phyloP scores from a whole-genome alignment of 2,329 filamentous ascomycete genomes.

The Scedosporium dehoogii region DNA sequence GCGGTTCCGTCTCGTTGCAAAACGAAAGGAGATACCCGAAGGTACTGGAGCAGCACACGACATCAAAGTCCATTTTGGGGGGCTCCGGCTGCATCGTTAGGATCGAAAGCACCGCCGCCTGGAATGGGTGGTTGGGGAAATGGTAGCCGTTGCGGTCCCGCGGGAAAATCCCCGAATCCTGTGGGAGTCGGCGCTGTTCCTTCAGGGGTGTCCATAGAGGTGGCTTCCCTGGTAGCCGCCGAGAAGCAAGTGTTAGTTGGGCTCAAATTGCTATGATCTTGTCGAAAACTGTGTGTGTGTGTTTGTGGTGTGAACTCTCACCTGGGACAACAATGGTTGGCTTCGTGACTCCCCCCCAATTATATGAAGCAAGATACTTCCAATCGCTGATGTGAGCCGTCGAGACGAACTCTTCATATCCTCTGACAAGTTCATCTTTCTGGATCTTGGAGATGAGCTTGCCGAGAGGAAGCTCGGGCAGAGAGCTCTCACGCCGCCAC shows the following conservation, averaged over 20 bases:
- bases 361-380: constrained; percentile 2
- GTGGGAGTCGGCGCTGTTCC: not conserved
- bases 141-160: not conserved
- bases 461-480: constrained; percentile 1
- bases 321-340: not conserved
- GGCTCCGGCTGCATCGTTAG: not conserved
- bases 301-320: not conserved
- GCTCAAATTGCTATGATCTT: not conserved
- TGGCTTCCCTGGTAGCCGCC: not conserved
- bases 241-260: not conserved
- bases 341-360: not conserved
- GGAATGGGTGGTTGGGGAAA: not conserved
- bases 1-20: not conserved
- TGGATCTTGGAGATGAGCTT: not conserved
- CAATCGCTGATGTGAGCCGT: not conserved
- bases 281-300: not conserved
- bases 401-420: not conserved
- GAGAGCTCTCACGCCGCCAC: too few relatives aligned
- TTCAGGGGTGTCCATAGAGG: not conserved
- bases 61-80: not conserved
- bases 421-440: not conserved
- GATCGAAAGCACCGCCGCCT: not conserved
- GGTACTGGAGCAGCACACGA: not conserved
- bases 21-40: not conserved
- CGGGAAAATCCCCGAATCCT: not conserved